Conservation (phyloP, 345 rosid genomes). For the Populus euphratica region DNA sequence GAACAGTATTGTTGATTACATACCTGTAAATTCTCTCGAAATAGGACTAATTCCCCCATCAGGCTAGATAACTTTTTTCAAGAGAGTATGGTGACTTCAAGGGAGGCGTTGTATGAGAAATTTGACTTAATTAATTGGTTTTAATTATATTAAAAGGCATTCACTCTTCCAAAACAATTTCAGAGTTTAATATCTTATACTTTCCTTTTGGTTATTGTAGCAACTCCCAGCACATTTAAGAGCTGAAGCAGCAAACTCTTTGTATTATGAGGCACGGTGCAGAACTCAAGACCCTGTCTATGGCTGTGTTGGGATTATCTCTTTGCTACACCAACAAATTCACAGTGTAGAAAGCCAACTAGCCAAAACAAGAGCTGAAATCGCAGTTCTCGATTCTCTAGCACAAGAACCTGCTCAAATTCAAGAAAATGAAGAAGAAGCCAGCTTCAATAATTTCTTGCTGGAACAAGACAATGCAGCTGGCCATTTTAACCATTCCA, state of each 20-base stretch:
- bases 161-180: too few relatives aligned
- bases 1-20: too few relatives aligned
- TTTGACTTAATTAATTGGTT: too few relatives aligned
- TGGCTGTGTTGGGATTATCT: constrained; percentile 54
- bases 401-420: not conserved
- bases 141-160: too few relatives aligned
- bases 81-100: too few relatives aligned
- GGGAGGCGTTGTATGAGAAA: too few relatives aligned
- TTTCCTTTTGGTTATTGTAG: constrained; percentile 16
- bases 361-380: constrained; percentile 48
- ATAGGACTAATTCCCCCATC: too few relatives aligned
- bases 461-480: not conserved
- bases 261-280: constrained; percentile 55
- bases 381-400: constrained; percentile 19
- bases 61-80: too few relatives aligned
- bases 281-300: constrained; percentile 55
- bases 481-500: not conserved
- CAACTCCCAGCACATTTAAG: constrained; percentile 43
- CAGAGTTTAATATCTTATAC: not conserved
- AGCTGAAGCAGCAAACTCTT: constrained; percentile 46
- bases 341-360: constrained; percentile 37
- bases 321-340: constrained; percentile 42
- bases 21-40: too few relatives aligned
- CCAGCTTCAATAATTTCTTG: not conserved
- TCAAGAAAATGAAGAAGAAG: not conserved